phyloP scores from a whole-genome alignment of 2,329 filamentous ascomycete species.

The Paecilomyces sp. region DNA sequence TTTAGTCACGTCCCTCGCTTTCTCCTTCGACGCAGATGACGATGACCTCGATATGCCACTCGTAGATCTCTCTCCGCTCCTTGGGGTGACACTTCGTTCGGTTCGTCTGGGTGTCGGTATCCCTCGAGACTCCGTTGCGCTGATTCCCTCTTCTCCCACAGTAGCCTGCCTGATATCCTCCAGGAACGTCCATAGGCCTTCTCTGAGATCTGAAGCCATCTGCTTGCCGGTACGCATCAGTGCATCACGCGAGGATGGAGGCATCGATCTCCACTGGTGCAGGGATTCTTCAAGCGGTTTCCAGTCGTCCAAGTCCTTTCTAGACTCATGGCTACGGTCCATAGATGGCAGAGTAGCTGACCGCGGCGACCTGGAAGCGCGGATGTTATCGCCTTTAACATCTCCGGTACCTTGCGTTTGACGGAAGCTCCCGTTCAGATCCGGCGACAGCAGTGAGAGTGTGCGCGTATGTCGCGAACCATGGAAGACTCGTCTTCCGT shows the following conservation, averaged over 20 bases:
- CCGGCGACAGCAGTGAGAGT: conserved; percentile 73
- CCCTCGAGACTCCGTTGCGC: conserved; percentile 41
- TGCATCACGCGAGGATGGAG: conserved; percentile 42
- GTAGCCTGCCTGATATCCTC: conserved; percentile 94
- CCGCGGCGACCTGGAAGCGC: conserved; percentile 28
- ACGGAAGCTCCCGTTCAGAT: conserved; percentile 11
- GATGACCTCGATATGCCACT: conserved; percentile 20
- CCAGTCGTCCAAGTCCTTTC: conserved; percentile 3
- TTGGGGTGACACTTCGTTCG: conserved; percentile 23
- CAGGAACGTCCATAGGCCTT: conserved; percentile 88
- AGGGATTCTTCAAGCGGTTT: conserved; percentile 23
- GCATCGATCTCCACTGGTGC: conserved; percentile 34
- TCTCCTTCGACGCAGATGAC: conserved; percentile 22
- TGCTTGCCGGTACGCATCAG: conserved; percentile 59
- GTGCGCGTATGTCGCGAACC: conserved; percentile 56
- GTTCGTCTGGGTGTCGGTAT: conserved; percentile 22
- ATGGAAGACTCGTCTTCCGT: conserved; percentile 59
- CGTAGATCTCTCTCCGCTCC: conserved; percentile 23
- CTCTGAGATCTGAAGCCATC: conserved; percentile 80
- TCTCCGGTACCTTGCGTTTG: conserved; percentile 10
- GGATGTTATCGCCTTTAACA: conserved; percentile 12
- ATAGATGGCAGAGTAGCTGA: conserved; percentile 35
- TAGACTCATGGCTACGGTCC: conserved; percentile 20
- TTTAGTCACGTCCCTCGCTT: conserved; percentile 22
- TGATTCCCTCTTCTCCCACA: conserved; percentile 83